Percentiles rank a stretch among this genome's conserved stretches.
phyloP scores from a whole-genome alignment of 169 alveolate genomes.

The Eimeria tenella region DNA sequence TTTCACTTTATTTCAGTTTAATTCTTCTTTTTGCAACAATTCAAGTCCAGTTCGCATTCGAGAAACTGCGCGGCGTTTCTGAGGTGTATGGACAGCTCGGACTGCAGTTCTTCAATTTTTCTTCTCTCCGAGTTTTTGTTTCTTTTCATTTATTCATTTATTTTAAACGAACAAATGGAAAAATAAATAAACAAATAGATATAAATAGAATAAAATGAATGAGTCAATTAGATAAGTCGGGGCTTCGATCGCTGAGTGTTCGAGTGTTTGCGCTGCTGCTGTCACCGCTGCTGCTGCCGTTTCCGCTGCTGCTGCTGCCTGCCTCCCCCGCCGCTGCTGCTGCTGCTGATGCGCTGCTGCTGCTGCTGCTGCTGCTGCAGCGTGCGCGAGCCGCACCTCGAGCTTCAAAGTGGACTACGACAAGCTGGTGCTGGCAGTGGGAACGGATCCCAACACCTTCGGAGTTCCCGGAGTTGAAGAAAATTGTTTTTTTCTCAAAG shows the following conservation, averaged over 20 bases:
- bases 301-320: background rate
- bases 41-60: background rate
- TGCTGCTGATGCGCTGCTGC: background rate
- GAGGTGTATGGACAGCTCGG: background rate
- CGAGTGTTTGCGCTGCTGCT: background rate
- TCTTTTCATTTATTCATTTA: background rate
- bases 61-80: background rate
- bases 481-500: conserved; percentile 78
- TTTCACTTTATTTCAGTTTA: background rate
- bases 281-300: background rate
- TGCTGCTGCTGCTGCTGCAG: background rate
- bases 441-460: background rate
- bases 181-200: background rate
- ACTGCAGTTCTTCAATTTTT: background rate
- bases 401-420: background rate
- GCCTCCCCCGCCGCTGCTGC: background rate
- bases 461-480: conserved; percentile 70
- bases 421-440: background rate
- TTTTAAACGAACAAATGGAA: background rate
- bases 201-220: background rate
- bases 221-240: background rate
- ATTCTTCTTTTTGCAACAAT: background rate
- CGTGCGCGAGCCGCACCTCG: conserved; percentile 8
- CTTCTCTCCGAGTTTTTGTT: background rate
- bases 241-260: background rate